Evolutionary conservation across 1,139 yeast species (phyloP).

Genomic region (Hansenula sp.): DNA sequence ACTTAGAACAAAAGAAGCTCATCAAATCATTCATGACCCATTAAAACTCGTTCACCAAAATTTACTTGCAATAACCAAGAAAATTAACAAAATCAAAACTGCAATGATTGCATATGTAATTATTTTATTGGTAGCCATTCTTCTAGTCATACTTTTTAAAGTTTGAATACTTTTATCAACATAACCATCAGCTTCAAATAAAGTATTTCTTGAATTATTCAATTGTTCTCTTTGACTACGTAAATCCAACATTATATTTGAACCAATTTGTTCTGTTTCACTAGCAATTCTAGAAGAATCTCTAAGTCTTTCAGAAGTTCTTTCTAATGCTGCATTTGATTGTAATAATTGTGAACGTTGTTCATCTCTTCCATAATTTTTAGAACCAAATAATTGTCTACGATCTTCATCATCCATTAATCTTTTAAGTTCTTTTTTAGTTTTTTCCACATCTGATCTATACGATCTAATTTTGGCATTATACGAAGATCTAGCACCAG

Average conservation of each 20-base stretch:
- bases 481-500: slow-evolving; percentile 59
- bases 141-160: slow-evolving; percentile 84
- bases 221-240: slow-evolving; percentile 94
- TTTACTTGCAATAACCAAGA: slow-evolving; percentile 83
- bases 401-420: slow-evolving; percentile 62
- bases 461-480: slow-evolving; percentile 71
- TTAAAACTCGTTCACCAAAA: slow-evolving; percentile 45
- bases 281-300: slow-evolving; percentile 89
- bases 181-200: slow-evolving; percentile 87
- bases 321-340: slow-evolving; percentile 77
- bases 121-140: slow-evolving; percentile 91
- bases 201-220: slow-evolving; percentile 73
- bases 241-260: slow-evolving; percentile 82
- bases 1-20: background rate
- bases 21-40: background rate
- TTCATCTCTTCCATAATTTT: slow-evolving; percentile 46
- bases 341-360: slow-evolving; percentile 81
- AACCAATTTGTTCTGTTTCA: slow-evolving; percentile 91
- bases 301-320: slow-evolving; percentile 76
- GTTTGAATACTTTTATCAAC: slow-evolving; percentile 90
- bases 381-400: slow-evolving; percentile 52
- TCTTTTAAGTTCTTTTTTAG: slow-evolving; percentile 47
- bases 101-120: slow-evolving; percentile 95
- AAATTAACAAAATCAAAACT: slow-evolving; percentile 74
- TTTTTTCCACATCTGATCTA: slow-evolving; percentile 53